Percentiles rank a stretch among this genome's conserved stretches.
Conservation (phyloP, 306 rosid genomes). For the Corylus heterophylla region DNA sequence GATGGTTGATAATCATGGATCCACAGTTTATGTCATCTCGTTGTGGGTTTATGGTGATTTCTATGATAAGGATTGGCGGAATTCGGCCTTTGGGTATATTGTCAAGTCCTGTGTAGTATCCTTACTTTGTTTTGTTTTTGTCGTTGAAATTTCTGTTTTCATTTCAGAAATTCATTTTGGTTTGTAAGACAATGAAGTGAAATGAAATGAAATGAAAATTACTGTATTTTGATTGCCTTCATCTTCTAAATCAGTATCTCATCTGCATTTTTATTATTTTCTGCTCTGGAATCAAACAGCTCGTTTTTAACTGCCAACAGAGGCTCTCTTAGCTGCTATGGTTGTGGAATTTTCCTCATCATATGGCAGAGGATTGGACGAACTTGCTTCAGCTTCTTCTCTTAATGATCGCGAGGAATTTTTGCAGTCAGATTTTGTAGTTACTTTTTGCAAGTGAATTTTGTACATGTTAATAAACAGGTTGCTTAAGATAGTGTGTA, state of each 20-base stretch:
- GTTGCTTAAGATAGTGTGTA: too few species aligned
- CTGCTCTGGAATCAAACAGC: background rate
- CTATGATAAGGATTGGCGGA: background rate
- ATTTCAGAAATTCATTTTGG: background rate
- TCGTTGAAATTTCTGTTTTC: background rate
- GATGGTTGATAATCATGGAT: constrained; percentile 16
- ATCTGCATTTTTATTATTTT: background rate
- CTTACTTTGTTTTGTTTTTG: background rate
- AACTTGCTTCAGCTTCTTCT: too few species aligned
- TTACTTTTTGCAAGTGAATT: too few species aligned
- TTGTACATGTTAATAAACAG: too few species aligned
- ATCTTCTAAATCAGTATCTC: background rate
- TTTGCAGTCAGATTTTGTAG: too few species aligned
- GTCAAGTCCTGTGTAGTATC: constrained; percentile 1
- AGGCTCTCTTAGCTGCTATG: background rate
- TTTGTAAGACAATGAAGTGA: background rate
- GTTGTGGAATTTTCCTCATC: background rate
- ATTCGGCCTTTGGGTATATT: background rate
- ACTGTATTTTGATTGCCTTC: background rate
- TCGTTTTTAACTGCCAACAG: background rate
- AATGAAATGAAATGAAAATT: constrained; percentile 6
- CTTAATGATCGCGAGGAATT: too few species aligned
- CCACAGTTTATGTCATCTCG: background rate
- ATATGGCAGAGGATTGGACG: too few species aligned
- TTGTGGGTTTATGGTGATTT: background rate